Evolutionary conservation across 495 filamentous ascomycete species (phyloP), one percentile per base, ranked within the genome.

Genomic region (Penicillium coprophilum): DNA sequence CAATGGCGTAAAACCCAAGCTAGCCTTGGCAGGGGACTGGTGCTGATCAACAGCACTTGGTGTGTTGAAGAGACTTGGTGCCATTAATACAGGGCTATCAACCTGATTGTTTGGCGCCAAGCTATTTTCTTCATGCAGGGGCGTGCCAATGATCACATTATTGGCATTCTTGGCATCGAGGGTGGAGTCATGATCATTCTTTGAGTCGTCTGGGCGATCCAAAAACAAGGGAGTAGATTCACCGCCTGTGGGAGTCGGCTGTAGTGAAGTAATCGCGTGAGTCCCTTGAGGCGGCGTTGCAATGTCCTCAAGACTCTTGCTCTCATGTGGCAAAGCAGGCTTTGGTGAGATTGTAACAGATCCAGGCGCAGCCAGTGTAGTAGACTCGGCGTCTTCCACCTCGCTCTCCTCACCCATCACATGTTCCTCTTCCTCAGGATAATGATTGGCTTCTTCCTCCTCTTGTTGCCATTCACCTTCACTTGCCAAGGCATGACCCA

Each of bases 1-100:
- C 17, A 90, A 67, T 12, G 85, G 81, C 3, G 85, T 87, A 46
- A 89, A 85, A 15, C 81, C 82, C 36, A 83, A 53, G 32, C 63
- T 43, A 50, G 65, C 44, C 53, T 68, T 68, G 40, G 60, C 62
- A 52, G 63, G 52, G 54, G 65, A 54, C 57, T 56, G 65, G 45
- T 48, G 63, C 59, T 71, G 32, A 46, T 59, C 55, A 41, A n/a
- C 28, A 21, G 41, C 21, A 23, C 47, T 46, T 1, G 67, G 67
- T 2, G 62, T 66, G 53, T 67, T 51, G 48, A 65, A 53, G 36
- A 56, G 55, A 11, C 63, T 68, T 36, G 67, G 64, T 12, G 48
- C 45, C 8, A 45, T 45, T 11, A 57, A 58, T 60, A 52, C 68
- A 65, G 53, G 62, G 58, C 60, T 54, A 6, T 66, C 58, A n/a